These are phyloP conservation scores for Dioscorea dumetorum DNA, from an alignment of 106 monocot species.

Conservation along the genomic window DNA sequence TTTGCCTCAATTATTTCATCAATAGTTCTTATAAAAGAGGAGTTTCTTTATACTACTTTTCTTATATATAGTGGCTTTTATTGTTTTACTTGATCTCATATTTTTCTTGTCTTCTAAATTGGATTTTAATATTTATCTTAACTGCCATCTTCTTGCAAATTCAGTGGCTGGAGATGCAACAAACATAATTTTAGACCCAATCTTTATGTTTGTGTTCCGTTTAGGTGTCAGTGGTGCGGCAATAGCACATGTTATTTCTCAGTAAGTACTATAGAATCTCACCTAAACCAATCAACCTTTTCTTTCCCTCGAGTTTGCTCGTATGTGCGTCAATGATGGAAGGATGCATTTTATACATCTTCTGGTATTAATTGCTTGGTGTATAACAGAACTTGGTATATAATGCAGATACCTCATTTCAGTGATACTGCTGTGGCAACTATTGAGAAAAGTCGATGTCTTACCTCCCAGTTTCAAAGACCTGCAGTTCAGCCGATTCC, in stretches of 20 bases:
- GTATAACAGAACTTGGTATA: background rate
- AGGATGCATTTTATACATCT: no score
- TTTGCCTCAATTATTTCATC: no score
- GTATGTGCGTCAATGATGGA: no score
- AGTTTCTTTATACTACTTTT: background rate
- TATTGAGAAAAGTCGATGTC: constrained; percentile 45
- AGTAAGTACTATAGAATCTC: constrained; percentile 40
- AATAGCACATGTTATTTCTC: constrained; percentile 79
- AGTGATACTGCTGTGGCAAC: constrained; percentile 46
- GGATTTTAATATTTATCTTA: background rate
- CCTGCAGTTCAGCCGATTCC: constrained; percentile 54
- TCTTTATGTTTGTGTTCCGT: constrained; percentile 63
- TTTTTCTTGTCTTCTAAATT: no score
- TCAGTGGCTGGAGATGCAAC: constrained; percentile 68
- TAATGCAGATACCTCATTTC: constrained; percentile 53
- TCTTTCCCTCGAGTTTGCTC: no score
- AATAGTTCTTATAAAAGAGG: no score
- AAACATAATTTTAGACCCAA: constrained; percentile 63
- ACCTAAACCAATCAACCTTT: background rate
- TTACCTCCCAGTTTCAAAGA: constrained; percentile 55
- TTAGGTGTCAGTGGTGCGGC: constrained; percentile 78
- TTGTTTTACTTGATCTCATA: background rate
- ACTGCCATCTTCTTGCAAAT: background rate
- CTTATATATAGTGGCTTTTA: background rate
- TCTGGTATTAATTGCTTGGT: no score